Conservation (phyloP, 768 basidiomycete species). For the Mycena alexandri region DNA sequence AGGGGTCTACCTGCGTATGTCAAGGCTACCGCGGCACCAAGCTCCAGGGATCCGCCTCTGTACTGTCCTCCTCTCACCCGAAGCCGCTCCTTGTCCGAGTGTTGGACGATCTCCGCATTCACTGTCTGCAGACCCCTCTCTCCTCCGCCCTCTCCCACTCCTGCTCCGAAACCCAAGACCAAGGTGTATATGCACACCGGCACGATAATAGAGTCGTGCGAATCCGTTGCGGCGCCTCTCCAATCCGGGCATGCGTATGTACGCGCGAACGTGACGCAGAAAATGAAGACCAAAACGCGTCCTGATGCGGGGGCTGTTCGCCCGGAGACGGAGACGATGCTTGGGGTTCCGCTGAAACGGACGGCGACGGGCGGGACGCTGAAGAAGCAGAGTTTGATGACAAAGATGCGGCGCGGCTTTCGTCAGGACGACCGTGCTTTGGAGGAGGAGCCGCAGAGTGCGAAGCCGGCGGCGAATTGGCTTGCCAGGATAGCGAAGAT, state of each 20-base stretch:
- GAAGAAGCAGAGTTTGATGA: slow-evolving; percentile 10
- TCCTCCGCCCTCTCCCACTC: slow-evolving; percentile 21
- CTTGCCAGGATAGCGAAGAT: neutral
- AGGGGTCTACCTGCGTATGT: neutral
- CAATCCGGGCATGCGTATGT: slow-evolving; percentile 28
- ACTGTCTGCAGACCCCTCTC: slow-evolving; percentile 7
- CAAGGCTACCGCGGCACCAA: neutral
- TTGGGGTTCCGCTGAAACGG: slow-evolving; percentile 17
- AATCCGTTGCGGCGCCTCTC: slow-evolving; percentile 23
- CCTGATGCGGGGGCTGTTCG: neutral
- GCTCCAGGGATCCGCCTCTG: neutral
- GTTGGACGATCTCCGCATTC: slow-evolving; percentile 30
- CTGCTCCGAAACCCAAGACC: slow-evolving; percentile 12
- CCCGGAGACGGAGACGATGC: neutral
- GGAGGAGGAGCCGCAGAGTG: slow-evolving; percentile 2
- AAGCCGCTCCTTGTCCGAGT: slow-evolving; percentile 23
- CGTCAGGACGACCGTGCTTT: neutral
- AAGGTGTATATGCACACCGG: slow-evolving; percentile 10
- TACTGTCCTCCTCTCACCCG: slow-evolving; percentile 16
- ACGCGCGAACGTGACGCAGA: neutral
- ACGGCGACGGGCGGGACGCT: slow-evolving; percentile 19
- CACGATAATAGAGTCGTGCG: slow-evolving; percentile 18
- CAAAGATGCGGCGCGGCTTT: neutral
- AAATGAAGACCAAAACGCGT: slow-evolving; percentile 25
- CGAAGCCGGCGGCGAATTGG: slow-evolving; percentile 6